Base-by-base conservation (phyloP, 371 early-diverging fungal genomes). In the Mortierella polycephala region DNA sequence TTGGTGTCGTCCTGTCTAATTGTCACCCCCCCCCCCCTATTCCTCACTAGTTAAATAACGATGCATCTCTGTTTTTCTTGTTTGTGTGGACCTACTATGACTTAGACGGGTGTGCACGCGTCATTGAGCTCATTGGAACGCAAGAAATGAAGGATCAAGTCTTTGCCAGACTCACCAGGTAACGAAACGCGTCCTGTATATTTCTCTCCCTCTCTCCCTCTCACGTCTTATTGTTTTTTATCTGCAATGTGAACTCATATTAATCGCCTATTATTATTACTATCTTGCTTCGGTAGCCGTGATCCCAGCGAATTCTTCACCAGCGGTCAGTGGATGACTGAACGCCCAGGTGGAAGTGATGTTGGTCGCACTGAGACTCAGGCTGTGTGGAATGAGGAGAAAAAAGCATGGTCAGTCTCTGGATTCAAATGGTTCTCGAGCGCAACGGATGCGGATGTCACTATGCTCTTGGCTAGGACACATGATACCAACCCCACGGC, bases 301-400 rank as follows among this genome's bases (percentile, higher is more conserved):
- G 89, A 91, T 65, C 90, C 91, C 7, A 65, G 58, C 6, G 20
- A 53, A 42, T 88, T 89, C 59, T 88, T 86, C 83, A 91, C 90
- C 16, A 86, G 86, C 58, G 91, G 91, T 7, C 93, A 93, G 62
- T 91, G 91, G 91, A 93, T 91, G 93, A 93, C 91, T 2, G 93
- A 93, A 64, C 83, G 91, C 12, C 89, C 90, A 10, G 91, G 91
- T 46, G 91, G 93, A 45, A 85, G 86, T 45, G 89, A 90, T 69
- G 87, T 91, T 21, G 83, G 83, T 14, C 81, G 74, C 5, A 85
- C 86, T 30, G 89, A 91, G 71, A 90, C 91, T 0, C 76, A 80
- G 50, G 90, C 92, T 0, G 84, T 84, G 7, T 80, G 83, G 57
- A 10, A 83, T 14, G 84, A 87, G 53, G 69, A 62, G 23, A 66